phyloP scores from a whole-genome alignment of 2,329 filamentous ascomycete genomes.

The Cladophialophora bantiana region DNA sequence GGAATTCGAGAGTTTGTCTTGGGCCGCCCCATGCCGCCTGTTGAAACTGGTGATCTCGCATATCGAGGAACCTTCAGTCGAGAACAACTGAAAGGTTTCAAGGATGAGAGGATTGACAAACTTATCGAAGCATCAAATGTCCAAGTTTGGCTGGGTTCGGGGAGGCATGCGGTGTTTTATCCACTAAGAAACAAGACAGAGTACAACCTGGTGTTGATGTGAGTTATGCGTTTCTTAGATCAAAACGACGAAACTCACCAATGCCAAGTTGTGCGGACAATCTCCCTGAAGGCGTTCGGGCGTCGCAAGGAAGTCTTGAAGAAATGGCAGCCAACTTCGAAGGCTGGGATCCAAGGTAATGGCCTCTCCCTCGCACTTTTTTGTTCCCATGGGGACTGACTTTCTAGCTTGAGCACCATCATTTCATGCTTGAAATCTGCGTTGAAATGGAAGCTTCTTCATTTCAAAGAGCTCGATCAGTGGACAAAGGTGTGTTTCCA shows the following conservation, averaged over 20 bases:
- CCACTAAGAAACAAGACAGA: slow-evolving; percentile 30
- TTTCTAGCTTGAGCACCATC: slow-evolving; percentile 22
- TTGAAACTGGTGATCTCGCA: slow-evolving; percentile 62
- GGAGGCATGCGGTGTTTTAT: slow-evolving; percentile 30
- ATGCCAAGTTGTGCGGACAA: slow-evolving; percentile 21
- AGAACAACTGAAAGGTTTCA: slow-evolving; percentile 11
- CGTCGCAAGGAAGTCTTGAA: slow-evolving; percentile 20
- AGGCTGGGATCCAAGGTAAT: slow-evolving; percentile 31
- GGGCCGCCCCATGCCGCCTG: slow-evolving; percentile 52
- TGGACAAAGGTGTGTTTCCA: slow-evolving; percentile 49
- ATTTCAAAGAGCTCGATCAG: slow-evolving; percentile 65
- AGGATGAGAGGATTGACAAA: neutral
- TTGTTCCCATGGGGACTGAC: slow-evolving; percentile 8
- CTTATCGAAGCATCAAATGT: neutral
- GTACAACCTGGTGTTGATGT: slow-evolving; percentile 30
- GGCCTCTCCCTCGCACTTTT: neutral
- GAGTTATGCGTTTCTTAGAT: neutral
- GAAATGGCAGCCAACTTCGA: slow-evolving; percentile 31
- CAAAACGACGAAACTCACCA: neutral
- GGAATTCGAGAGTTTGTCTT: slow-evolving; percentile 53
- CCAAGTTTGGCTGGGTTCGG: slow-evolving; percentile 20
- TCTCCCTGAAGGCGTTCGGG: slow-evolving; percentile 23
- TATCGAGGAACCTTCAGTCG: slow-evolving; percentile 45
- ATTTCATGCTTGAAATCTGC: slow-evolving; percentile 29
- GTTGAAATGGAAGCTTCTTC: slow-evolving; percentile 62